These are phyloP conservation scores for Hondaea fermentalgiana DNA, from an alignment of 108 stramenopile species.

Conservation along the genomic window DNA sequence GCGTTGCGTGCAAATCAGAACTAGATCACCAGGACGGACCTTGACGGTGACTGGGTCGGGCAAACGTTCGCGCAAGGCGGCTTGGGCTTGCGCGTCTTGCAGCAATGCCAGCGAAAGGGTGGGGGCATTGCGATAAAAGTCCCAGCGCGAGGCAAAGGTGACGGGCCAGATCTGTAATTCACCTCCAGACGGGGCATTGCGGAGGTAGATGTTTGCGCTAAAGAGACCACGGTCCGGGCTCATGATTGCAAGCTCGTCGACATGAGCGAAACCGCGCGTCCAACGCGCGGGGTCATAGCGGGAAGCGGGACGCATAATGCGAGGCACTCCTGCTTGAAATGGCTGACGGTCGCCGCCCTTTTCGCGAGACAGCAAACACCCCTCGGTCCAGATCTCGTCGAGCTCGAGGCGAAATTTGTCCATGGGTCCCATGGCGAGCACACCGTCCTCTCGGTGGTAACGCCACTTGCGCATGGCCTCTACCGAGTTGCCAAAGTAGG, in stretches of 20 bases:
- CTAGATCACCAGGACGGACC: slow-evolving; percentile 30
- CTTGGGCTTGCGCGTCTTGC: slow-evolving; percentile 30
- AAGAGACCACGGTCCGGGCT: slow-evolving; percentile 57
- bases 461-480: slow-evolving; percentile 23
- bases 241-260: slow-evolving; percentile 76
- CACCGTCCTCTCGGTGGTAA: slow-evolving; percentile 46
- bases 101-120: slow-evolving; percentile 26
- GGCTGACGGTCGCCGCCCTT: slow-evolving; percentile 18
- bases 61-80: slow-evolving; percentile 22
- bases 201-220: slow-evolving; percentile 82
- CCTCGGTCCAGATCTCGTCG: slow-evolving; percentile 31
- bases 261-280: slow-evolving; percentile 77
- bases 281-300: slow-evolving; percentile 70
- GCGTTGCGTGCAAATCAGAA: slow-evolving; percentile 37
- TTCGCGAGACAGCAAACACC: slow-evolving; percentile 7
- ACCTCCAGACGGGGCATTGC: slow-evolving; percentile 49
- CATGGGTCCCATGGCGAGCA: slow-evolving; percentile 20
- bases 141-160: slow-evolving; percentile 31
- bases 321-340: slow-evolving; percentile 54
- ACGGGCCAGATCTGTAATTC: slow-evolving; percentile 37
- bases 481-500: slow-evolving; percentile 19
- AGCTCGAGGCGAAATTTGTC: slow-evolving; percentile 40
- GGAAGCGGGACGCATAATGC: slow-evolving; percentile 56
- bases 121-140: slow-evolving; percentile 36
- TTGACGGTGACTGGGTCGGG: slow-evolving; percentile 19